Conservation (phyloP, 805 yeast genomes). For the Pichia manshurica region DNA sequence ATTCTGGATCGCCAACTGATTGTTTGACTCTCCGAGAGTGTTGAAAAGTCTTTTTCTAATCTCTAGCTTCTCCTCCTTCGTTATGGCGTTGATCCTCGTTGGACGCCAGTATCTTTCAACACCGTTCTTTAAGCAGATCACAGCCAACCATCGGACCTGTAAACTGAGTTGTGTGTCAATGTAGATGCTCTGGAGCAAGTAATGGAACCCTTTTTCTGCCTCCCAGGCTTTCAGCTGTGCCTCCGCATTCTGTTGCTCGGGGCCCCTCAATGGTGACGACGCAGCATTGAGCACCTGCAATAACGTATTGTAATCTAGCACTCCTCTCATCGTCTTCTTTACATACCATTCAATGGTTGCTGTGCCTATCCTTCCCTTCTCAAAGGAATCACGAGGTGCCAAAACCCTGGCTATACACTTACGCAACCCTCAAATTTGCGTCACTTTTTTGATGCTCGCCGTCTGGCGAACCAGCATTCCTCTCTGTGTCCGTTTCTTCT, state of each 20-base stretch:
- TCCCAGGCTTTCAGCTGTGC: constrained; percentile 68
- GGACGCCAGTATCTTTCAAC: constrained; percentile 81
- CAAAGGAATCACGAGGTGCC: too few species aligned
- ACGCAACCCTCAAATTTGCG: too few species aligned
- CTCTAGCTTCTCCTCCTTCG: constrained; percentile 61
- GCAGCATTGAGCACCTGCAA: constrained; percentile 43
- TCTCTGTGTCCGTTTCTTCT: background rate
- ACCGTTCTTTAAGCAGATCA: constrained; percentile 85
- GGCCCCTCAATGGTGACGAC: constrained; percentile 43
- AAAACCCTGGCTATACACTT: too few species aligned
- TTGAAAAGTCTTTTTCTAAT: constrained; percentile 54
- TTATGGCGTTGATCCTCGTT: constrained; percentile 45
- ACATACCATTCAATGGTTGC: constrained; percentile 2
- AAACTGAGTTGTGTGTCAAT: constrained; percentile 52
- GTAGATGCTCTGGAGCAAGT: constrained; percentile 44
- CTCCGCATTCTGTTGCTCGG: constrained; percentile 60
- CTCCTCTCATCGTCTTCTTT: background rate
- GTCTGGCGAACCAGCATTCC: too few species aligned
- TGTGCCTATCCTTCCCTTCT: background rate
- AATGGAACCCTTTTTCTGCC: constrained; percentile 35
- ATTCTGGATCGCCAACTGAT: constrained; percentile 72
- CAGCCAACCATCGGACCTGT: constrained; percentile 78
- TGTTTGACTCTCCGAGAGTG: constrained; percentile 61
- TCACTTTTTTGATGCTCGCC: too few species aligned
- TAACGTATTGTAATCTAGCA: constrained; percentile 23